These are phyloP conservation scores for Leccinum pachyderme DNA, from an alignment of 1,284 basidiomycete species.

Conservation along the genomic window DNA sequence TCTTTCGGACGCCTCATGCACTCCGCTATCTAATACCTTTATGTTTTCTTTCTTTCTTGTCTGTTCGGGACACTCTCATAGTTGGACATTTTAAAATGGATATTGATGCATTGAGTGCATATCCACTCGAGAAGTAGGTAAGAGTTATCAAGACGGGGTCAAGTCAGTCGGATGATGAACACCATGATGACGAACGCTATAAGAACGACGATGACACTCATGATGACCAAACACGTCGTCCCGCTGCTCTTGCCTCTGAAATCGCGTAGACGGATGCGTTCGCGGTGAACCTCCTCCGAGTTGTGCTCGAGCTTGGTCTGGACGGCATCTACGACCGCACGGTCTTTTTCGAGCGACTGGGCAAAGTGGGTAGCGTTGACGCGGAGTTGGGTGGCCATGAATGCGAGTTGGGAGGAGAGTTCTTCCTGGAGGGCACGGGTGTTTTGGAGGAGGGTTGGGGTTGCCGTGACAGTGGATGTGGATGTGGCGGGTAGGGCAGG, in stretches of 20 bases:
- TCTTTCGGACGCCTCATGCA: background rate
- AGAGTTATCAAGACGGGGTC: slow-evolving; percentile 10
- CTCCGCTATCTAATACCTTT: background rate
- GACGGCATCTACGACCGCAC: slow-evolving; percentile 56
- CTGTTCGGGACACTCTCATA: background rate
- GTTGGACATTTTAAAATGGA: background rate
- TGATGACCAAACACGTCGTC: slow-evolving; percentile 70
- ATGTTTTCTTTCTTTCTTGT: background rate
- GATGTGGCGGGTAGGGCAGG: slow-evolving; percentile 32
- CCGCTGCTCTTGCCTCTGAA: slow-evolving; percentile 63
- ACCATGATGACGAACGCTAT: slow-evolving; percentile 71
- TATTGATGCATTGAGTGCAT: background rate
- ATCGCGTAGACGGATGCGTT: slow-evolving; percentile 61
- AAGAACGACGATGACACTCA: slow-evolving; percentile 57
- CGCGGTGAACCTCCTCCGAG: slow-evolving; percentile 64
- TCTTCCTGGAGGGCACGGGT: slow-evolving; percentile 67
- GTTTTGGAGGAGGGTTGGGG: slow-evolving; percentile 50
- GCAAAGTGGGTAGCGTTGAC: slow-evolving; percentile 73
- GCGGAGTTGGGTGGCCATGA: slow-evolving; percentile 77
- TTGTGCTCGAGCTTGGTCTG: slow-evolving; percentile 71
- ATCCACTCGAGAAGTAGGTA: background rate
- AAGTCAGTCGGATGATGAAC: slow-evolving; percentile 65
- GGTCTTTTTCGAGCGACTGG: slow-evolving; percentile 61
- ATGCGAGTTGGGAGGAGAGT: slow-evolving; percentile 67
- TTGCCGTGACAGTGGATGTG: slow-evolving; percentile 38